These are phyloP conservation scores for Dioszegia aurantiaca DNA, from an alignment of 768 basidiomycete genomes.

Conservation along the genomic window DNA sequence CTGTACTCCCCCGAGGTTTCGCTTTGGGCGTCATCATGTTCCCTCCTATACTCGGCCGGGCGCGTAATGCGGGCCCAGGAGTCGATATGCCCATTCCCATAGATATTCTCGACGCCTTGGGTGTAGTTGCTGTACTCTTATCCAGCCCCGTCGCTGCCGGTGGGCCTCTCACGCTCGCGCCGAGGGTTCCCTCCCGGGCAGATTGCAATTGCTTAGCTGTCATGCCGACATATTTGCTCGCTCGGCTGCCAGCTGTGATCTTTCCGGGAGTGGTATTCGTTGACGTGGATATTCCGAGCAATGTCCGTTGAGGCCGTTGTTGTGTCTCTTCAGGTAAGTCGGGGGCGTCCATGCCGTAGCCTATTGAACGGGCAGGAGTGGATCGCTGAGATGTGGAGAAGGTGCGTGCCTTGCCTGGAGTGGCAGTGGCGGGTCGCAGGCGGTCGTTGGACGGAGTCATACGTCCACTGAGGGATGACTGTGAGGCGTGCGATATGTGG, in stretches of 20 bases:
- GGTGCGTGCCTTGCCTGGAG: conserved; percentile 42
- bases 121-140: conserved; percentile 26
- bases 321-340: background rate
- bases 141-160: conserved; percentile 14
- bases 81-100: conserved; percentile 33
- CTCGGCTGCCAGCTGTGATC: conserved; percentile 78
- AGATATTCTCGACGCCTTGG: conserved; percentile 42
- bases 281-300: conserved; percentile 37
- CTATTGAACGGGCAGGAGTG: background rate
- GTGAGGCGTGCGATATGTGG: conserved; percentile 14
- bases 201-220: conserved; percentile 72
- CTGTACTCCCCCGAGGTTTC: conserved; percentile 21
- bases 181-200: conserved; percentile 47
- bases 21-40: conserved; percentile 10
- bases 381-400: conserved; percentile 17
- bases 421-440: conserved; percentile 48
- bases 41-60: conserved; percentile 29
- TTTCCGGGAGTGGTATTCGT: conserved; percentile 45
- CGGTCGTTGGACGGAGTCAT: conserved; percentile 8
- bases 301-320: conserved; percentile 21
- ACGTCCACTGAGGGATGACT: conserved; percentile 3
- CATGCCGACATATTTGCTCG: conserved; percentile 77
- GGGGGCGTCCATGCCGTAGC: background rate
- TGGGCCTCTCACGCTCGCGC: conserved; percentile 26
- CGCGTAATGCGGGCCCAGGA: conserved; percentile 20